Evolutionary conservation across 306 rosid genomes (phyloP), one percentile per base, ranked within the genome.

Genomic region (Betula pendula): DNA sequence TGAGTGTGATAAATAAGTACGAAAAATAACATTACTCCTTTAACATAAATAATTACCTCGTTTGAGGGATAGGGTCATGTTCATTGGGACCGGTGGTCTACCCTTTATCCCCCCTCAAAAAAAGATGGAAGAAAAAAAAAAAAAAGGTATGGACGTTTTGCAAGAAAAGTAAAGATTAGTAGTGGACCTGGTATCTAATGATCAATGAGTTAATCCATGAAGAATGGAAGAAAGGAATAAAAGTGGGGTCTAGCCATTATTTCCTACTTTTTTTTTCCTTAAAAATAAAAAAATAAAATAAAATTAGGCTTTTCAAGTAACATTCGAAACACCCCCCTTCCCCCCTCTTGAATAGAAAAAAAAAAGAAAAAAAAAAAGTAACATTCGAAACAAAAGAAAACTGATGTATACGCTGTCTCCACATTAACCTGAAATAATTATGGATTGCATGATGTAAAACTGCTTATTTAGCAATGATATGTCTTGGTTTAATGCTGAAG

Each of bases 201-300:
- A 35, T 12, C 27, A 3, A 66, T 24, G 42, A 48, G 31, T 13
- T 43, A 52, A 35, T 58, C 50, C 48, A 3, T 1, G 27, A 42
- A 33, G 79, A 50, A 68, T 56, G 38, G 10, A 48, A 68, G 24
- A 44, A 80, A 55, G 14, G 74, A n/a, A 67, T 53, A n/a, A 20
- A 25, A 17, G 70, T 72, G 70, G 78, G 66, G n/a, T 22, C 27
- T 51, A 44, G 3, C 59, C 33, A 40, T 66, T n/a, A n/a, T 8
- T 66, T 66, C 70, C 14, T 66, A 1, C 48, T 19, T 4, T 4
- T 19, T 5, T 60, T 59, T 16, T 65, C 8, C 2, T 29, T 29
- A 29, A 29, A 29, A 29, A 29, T 29, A 29, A 29, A 29, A 29
- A 29, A 29, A 29, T 29, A 1, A 29, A 29, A 29, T 1, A 29